Evolutionary conservation across 768 basidiomycete species (phyloP), one percentile per base, ranked within the genome.

Genomic region (Asterophora lycoperdoides): DNA sequence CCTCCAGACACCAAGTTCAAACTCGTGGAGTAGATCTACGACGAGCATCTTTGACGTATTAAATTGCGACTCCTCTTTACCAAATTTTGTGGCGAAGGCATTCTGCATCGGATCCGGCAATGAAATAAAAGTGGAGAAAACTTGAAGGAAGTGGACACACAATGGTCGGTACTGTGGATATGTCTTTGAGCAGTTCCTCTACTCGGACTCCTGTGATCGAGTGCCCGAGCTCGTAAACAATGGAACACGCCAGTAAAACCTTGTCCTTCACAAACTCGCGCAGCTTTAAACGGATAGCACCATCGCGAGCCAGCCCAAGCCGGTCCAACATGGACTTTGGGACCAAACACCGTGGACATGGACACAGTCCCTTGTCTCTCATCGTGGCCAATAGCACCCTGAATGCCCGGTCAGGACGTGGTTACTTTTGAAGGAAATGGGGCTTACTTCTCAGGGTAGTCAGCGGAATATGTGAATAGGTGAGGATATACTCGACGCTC

Each of bases 381-480:
- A 63, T 54, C 2, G 53, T 48, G 13, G 62, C 59, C 2, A 64
- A 19, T 2, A 63, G 44, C 13, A 55, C 48, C 41, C 63, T 63
- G 32, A 17, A 20, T 14, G n/a, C n/a, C 9, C 2, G 40, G 42
- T 6, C 45, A 19, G 47, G 13, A 20, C 23, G 9, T 8, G 3
- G 4, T 14, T 29, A 29, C 29, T 5, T 29, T 10, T 10, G 10
- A 5, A 5, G 29, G 29, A 29, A 5, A 18, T 20, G 33, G 15
- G 32, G 23, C 58, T 41, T 18, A 66, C 64, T 65, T 64, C 36
- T 66, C 64, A 30, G 64, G 64, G 49, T 66, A 66, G 39, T 66
- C 65, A 8, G 65, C 65, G 1, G 63, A 59, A 37, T 65, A 67
- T 0, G 59, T 61, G 11, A 66, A 58, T 13, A 66, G 50, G 0